These are phyloP conservation scores for Diospyros kaki DNA, from an alignment of 148 eudicot species.

Conservation along the genomic window DNA sequence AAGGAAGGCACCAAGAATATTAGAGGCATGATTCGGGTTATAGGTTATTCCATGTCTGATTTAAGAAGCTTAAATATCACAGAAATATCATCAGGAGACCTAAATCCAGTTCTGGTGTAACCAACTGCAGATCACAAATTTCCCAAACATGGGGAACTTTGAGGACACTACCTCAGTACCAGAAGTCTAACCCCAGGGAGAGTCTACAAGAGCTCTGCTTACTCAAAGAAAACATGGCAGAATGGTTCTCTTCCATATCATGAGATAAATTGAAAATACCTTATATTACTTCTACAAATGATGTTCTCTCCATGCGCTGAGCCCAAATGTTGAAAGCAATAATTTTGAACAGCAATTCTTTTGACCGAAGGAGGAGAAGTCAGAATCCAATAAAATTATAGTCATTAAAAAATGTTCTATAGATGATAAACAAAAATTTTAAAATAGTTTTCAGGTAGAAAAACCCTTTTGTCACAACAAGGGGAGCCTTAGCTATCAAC, in stretches of 20 bases:
- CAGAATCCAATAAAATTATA: not conserved
- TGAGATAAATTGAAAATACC: not conserved
- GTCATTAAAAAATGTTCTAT: not conserved
- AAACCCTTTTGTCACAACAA: not conserved
- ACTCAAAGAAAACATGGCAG: not conserved
- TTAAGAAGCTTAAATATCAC: no score
- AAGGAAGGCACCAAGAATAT: no score
- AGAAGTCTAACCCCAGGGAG: not conserved
- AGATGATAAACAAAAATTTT: not conserved
- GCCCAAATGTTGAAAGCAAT: not conserved
- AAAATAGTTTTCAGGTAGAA: not conserved
- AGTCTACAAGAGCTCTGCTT: constrained; percentile 2
- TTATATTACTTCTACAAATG: not conserved
- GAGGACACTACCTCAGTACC: not conserved
- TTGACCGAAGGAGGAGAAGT: not conserved
- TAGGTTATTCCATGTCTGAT: not conserved
- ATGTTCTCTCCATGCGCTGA: not conserved
- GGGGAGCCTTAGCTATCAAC: not conserved
- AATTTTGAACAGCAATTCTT: not conserved
- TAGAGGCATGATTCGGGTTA: not conserved
- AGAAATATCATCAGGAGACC: no score
- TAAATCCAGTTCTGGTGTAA: not conserved
- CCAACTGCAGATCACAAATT: not conserved
- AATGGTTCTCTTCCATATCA: not conserved
- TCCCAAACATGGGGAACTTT: not conserved